Conservation (phyloP, 306 rosid genomes). For the Prinsepia uniflora region DNA sequence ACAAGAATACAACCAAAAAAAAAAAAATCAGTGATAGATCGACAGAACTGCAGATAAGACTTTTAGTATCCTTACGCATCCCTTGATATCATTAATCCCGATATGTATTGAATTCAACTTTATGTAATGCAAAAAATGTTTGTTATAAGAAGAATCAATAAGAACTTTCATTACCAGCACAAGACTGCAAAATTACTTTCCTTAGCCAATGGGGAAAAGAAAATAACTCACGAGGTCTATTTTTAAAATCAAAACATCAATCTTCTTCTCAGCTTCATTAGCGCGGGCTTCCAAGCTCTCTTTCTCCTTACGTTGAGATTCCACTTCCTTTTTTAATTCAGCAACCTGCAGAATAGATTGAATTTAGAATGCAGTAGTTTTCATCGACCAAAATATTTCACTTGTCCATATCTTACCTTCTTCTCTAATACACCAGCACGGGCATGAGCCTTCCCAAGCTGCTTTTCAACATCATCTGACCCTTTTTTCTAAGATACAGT, state of each 20-base stretch:
- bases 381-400: slow-evolving; percentile 3
- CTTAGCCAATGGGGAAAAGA: neutral
- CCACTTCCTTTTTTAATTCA: slow-evolving; percentile 50
- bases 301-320: slow-evolving; percentile 53
- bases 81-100: neutral
- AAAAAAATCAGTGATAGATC: neutral
- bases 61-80: neutral
- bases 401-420: slow-evolving; percentile 49
- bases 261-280: slow-evolving; percentile 53
- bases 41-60: neutral
- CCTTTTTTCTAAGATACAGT: slow-evolving; percentile 56
- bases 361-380: slow-evolving; percentile 1
- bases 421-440: slow-evolving; percentile 79
- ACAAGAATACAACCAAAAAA: neutral
- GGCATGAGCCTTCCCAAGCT: slow-evolving; percentile 77
- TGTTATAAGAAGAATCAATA: neutral
- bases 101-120: neutral
- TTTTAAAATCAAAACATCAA: slow-evolving; percentile 50
- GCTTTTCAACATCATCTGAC: slow-evolving; percentile 53
- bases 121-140: neutral
- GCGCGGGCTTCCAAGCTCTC: slow-evolving; percentile 55
- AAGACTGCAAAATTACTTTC: neutral
- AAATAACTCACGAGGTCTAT: slow-evolving; percentile 53
- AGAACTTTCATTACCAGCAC: neutral
- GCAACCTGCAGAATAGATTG: slow-evolving; percentile 50